Evolutionary conservation across 768 basidiomycete species (phyloP).

Genomic region (Mycena epipterygia): DNA sequence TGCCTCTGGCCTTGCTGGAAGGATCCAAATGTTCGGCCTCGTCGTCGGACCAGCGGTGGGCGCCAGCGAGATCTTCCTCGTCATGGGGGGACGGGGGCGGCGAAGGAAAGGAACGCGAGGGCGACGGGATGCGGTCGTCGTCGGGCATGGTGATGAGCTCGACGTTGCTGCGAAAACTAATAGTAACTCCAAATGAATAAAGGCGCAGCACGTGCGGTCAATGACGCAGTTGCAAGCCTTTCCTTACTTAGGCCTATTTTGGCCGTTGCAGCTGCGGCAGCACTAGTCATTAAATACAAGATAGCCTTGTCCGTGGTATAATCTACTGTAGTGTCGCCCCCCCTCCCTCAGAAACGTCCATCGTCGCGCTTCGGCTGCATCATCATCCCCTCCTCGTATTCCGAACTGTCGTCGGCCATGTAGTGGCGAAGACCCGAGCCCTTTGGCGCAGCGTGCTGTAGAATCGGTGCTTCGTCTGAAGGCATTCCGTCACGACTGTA

Average conservation of each 20-base stretch:
- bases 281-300: constrained; percentile 35
- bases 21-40: constrained; percentile 42
- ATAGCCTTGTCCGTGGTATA: constrained; percentile 30
- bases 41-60: constrained; percentile 51
- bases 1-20: constrained; percentile 44
- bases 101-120: not conserved
- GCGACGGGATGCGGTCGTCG: not conserved
- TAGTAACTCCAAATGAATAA: not conserved
- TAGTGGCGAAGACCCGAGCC: constrained; percentile 69
- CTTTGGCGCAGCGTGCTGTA: constrained; percentile 63
- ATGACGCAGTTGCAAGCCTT: too few relatives aligned
- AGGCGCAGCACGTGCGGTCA: not conserved
- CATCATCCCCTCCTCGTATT: constrained; percentile 64
- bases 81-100: constrained; percentile 50
- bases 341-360: constrained; percentile 29
- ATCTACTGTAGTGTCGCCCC: not conserved
- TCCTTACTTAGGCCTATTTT: too few relatives aligned
- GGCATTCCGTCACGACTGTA: constrained; percentile 61
- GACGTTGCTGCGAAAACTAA: not conserved
- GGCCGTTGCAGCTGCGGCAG: too few relatives aligned
- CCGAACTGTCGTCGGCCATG: constrained; percentile 63
- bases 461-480: constrained; percentile 71
- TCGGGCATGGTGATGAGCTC: not conserved
- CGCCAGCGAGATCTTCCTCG: constrained; percentile 61
- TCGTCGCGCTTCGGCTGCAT: constrained; percentile 49